A percentile compares a stretch with the other conserved stretches of the same genome.
phyloP scores from a whole-genome alignment of 805 yeast genomes.

The Candida vaughaniae region DNA sequence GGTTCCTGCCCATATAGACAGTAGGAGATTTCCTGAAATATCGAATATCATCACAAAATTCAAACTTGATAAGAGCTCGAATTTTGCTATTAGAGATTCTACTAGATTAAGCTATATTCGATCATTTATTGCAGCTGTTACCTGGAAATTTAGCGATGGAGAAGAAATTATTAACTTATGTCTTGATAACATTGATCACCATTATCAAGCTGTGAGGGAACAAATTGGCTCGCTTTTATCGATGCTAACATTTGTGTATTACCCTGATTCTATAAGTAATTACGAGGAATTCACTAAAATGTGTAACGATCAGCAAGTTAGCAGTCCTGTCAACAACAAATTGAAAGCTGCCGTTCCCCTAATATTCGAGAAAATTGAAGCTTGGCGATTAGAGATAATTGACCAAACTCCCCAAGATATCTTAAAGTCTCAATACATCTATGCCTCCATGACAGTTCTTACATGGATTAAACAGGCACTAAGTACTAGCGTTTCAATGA shows the following conservation, averaged over 20 bases:
- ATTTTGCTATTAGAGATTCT: constrained; percentile 64
- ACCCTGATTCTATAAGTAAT: constrained; percentile 40
- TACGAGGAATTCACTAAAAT: constrained; percentile 40
- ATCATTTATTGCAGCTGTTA: constrained; percentile 46
- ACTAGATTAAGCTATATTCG: constrained; percentile 58
- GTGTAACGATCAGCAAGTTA: constrained; percentile 23
- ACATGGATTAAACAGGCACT: constrained; percentile 57
- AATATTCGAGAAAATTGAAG: constrained; percentile 46
- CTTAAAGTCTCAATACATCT: constrained; percentile 59
- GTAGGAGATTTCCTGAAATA: constrained; percentile 62
- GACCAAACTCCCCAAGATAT: constrained; percentile 53
- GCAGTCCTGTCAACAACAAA: constrained; percentile 25
- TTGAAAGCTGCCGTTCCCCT: constrained; percentile 29
- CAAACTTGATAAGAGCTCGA: constrained; percentile 47
- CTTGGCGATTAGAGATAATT: constrained; percentile 35
- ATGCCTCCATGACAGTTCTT: constrained; percentile 62
- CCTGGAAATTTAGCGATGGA: constrained; percentile 56
- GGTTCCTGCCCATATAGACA: constrained; percentile 64
- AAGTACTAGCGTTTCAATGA: constrained; percentile 51
- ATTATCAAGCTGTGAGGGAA: constrained; percentile 70
- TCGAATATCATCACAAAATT: constrained; percentile 46
- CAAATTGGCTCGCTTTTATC: constrained; percentile 63
- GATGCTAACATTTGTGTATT: constrained; percentile 41
- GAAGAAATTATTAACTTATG: constrained; percentile 43
- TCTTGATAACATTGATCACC: constrained; percentile 55